Base-by-base conservation (phyloP, 805 yeast genomes). In the Pichia gijzeniarum region DNA sequence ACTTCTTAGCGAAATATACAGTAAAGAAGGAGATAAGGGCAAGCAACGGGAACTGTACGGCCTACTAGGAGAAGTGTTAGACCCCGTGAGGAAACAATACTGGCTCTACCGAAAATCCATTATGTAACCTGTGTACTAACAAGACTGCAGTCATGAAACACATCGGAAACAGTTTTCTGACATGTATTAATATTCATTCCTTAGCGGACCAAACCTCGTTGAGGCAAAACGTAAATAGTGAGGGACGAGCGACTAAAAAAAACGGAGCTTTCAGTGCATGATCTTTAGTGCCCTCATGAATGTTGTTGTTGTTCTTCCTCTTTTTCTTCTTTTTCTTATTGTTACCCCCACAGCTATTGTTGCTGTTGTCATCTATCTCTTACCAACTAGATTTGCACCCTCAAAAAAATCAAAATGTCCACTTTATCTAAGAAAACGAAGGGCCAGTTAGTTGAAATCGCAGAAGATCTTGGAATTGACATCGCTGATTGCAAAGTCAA, bases 1-100 rank as follows among this genome's bases (percentile, higher is more conserved):
- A 54, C 48, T 75, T 8, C 62, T 84, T 31, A 82, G 82, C 0
- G 70, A 71, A 35, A 72, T 83, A 2, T 74, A 74, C 32, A 48
- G 58, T 17, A 49, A 51, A 17, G 54, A 66, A 8, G 50, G 62
- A 1, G 57, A 69, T 1, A 54, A 53, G 1, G 57, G 64, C 37
- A 74, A 85, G 1, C 44, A 53, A 1, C 58, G 63, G 19, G 71
- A 30, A 30, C 13, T 79, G 0, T 82, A 79, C 53, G 68, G 66
- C 4, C 59, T 73, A n/a, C 67, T 90, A 28, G 74, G 72, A 0
- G 53, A 58, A 1, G 71, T 52, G 17, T 39, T 56, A 10, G 70
- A 66, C 40, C 53, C 59, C 1, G 56, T 65, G 4, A 47, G 69
- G 30, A 43, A 19, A 9, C 61, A 60, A 38, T 66, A 64, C 41